Evolutionary conservation across 1,284 basidiomycete genomes (phyloP), one percentile per base, ranked within the genome.

Genomic region (Anthracocystis panici-leucophaei): DNA sequence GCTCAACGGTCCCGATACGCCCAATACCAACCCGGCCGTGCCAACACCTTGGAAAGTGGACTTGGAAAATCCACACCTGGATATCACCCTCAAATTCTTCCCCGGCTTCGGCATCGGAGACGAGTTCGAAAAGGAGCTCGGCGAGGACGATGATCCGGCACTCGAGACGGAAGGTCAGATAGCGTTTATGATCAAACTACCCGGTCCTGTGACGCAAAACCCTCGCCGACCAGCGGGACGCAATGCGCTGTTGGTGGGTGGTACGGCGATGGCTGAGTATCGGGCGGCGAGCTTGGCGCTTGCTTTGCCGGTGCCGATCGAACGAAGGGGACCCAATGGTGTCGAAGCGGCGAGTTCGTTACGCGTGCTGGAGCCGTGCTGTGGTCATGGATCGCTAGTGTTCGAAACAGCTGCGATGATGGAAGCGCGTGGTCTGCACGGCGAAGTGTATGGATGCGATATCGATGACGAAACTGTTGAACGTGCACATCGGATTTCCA

Each of bases 41-140:
- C 52, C 66, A 1, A 54, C 56, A 3, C 46, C 40, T 5, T 72
- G 73, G 71, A 59, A 42, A 8, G 76, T 78, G 10, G 76, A 78
- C 16, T 50, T 78, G 54, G 73, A 78, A 35, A 31, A 62, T 29
- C 65, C 76, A 12, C 16, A 63, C 50, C 57, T 78, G 12, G 76
- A 78, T 20, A 60, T 78, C 42, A 70, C 67, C 25, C 60, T 78
- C 49, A 78, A 78, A 44, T 66, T 78, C 41, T 55, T 72, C 25
- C 76, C 72, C 7, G 76, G 76, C 0, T 78, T 78, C 29, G 75
- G 75, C 3, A 65, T 75, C 23, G 73, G 60, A 18, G 73, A 71
- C 49, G 73, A 75, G 48, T 71, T 65, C n/a, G 73, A 75, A 35
- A 70, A 75, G 64, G 67, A 63, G 49, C 48, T 75, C 9, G 42